A percentile compares a stretch with the other conserved stretches of the same genome.
These are phyloP conservation scores for Coriaria nepalensis DNA, from an alignment of 306 rosid species.

Conservation along the genomic window DNA sequence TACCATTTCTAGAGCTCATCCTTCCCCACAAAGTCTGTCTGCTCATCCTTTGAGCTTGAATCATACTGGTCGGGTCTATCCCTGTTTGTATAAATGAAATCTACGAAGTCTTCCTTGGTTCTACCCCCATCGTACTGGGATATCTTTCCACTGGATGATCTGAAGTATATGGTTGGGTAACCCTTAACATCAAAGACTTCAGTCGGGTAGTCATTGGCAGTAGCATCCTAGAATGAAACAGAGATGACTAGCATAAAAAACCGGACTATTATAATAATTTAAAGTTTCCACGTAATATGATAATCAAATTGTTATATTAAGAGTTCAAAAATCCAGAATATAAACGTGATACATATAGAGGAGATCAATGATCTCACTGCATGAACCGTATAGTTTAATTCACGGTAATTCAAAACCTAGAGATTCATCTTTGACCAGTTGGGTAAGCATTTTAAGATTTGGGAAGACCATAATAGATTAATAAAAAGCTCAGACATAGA, in stretches of 20 bases:
- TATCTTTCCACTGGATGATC: conserved; percentile 55
- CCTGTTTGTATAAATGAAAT: conserved; percentile 63
- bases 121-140: conserved; percentile 35
- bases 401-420: too few species aligned
- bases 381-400: too few species aligned
- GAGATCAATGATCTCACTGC: too few species aligned
- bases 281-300: neutral
- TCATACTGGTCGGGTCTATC: conserved; percentile 24
- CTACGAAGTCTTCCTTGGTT: conserved; percentile 61
- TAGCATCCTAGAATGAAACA: conserved; percentile 46
- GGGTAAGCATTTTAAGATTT: too few species aligned
- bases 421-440: too few species aligned
- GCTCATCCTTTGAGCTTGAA: conserved; percentile 12
- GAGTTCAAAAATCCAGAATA: too few species aligned
- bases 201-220: conserved; percentile 59
- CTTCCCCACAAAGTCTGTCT: conserved; percentile 27
- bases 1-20: conserved; percentile 71
- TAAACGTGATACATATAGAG: too few species aligned
- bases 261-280: too few species aligned
- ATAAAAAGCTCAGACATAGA: too few species aligned
- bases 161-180: conserved; percentile 70
- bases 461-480: too few species aligned
- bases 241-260: neutral
- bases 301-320: neutral
- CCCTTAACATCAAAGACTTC: conserved; percentile 59